Base-by-base conservation (phyloP, 805 yeast species). In the Lipomyces oligophaga region DNA sequence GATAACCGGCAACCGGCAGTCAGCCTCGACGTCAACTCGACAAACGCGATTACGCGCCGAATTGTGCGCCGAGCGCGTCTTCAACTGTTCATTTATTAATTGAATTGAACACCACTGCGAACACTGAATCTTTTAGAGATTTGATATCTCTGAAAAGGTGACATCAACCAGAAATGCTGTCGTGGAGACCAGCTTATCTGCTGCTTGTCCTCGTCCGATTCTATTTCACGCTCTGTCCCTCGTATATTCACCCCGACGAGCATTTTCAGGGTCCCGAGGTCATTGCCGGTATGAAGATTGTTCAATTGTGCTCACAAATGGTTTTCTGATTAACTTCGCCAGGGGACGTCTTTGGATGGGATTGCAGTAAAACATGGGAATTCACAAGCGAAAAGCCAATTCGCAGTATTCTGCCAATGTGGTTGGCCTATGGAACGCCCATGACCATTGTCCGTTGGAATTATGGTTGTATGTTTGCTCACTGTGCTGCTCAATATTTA, bases 211-310 rank as follows among this genome's bases (percentile, higher is more conserved):
- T 49, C 24, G 40, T 77, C 22, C 62, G 86, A 41, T 66, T 83
- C 19, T 67, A 75, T 21, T 68, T 86, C 36, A 80, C 84, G 0
- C 62, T 84, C 1, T 78, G 83, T 45, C 74, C 83, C 25, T 85
- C 96, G 0, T 93, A 94, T 62, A 80, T 93, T 38, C 99, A 94
- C 58, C 99, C 99, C 0, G 99, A 93, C 70, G 99, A 93, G 67
- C 96, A 89, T 63, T 85, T 86, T 63, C 99, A 94, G 63, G 77
- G 81, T n/a, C 76, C 94, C 38, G 94, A 88, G 63, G 82, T 83
- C 0, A 60, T 90, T 20, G 72, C 80, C 10, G 62, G 65, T 58
- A 62, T 64, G 59, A 38, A 28, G 38, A 18, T 15, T 19, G 13
- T n/a, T n/a, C n/a, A n/a, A n/a, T n/a, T n/a, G n/a, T n/a, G n/a